These are phyloP conservation scores for Cardamine occulta DNA, from an alignment of 345 rosid genomes.

Conservation along the genomic window DNA sequence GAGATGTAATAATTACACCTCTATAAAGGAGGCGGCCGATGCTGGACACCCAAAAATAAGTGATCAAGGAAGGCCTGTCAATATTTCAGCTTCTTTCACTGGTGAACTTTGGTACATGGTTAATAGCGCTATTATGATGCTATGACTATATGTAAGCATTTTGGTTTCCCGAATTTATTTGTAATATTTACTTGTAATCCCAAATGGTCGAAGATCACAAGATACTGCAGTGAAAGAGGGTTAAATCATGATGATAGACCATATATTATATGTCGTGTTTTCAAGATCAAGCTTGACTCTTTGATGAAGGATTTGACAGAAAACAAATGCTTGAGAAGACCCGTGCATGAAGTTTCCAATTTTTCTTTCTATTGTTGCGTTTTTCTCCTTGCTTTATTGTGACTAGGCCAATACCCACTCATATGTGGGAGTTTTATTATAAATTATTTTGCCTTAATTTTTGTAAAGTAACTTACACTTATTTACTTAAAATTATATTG, in stretches of 20 bases:
- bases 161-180: neutral
- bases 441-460: no score
- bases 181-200: neutral
- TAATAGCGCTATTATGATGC: neutral
- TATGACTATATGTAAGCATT: neutral
- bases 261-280: neutral
- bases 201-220: neutral
- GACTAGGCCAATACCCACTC: no score
- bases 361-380: no score
- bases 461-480: no score
- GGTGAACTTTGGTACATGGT: neutral
- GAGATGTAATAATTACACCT: neutral
- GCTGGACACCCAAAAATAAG: neutral
- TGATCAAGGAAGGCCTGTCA: neutral
- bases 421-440: no score
- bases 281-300: neutral
- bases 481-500: no score
- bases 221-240: neutral
- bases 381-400: no score
- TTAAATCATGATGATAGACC: neutral
- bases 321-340: neutral
- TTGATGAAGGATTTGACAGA: neutral
- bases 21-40: neutral
- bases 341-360: neutral
- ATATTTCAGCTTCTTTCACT: neutral